These are phyloP conservation scores for Rhodocollybia butyracea DNA, from an alignment of 768 basidiomycete genomes.

Conservation along the genomic window DNA sequence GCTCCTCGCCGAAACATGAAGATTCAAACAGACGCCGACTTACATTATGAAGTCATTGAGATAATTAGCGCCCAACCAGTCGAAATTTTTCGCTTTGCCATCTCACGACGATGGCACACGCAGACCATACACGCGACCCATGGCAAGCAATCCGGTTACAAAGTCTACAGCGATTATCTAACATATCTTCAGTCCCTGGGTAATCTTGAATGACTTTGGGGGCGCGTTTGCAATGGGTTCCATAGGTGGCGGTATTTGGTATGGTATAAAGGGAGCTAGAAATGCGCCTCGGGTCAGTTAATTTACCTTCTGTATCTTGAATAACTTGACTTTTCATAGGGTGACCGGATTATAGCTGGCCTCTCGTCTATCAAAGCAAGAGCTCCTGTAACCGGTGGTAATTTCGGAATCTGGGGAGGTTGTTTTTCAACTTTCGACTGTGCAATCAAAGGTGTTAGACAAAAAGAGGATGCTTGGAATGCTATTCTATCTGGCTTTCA, in stretches of 20 bases:
- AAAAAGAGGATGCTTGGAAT: constrained; percentile 99
- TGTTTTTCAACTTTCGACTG: constrained; percentile 99
- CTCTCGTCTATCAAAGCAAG: constrained; percentile 96
- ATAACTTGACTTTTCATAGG: constrained; percentile 42
- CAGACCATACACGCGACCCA: constrained; percentile 92
- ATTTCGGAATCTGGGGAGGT: constrained; percentile 95
- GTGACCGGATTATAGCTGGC: constrained; percentile 92
- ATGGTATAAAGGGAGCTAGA: constrained; percentile 95
- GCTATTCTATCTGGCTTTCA: too few species aligned
- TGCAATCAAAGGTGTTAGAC: constrained; percentile 93
- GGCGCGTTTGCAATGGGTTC: constrained; percentile 98
- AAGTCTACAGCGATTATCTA: not conserved
- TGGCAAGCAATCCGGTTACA: too few species aligned
- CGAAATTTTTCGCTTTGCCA: too few species aligned
- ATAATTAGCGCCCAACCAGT: too few species aligned
- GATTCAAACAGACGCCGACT: not conserved
- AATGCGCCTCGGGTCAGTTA: constrained; percentile 86
- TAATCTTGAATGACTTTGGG: constrained; percentile 96
- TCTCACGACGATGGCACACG: constrained; percentile 92
- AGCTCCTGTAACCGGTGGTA: constrained; percentile 96
- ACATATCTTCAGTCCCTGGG: constrained; percentile 88
- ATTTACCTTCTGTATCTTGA: not conserved
- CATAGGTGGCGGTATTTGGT: constrained; percentile 97
- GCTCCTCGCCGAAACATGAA: constrained; percentile 7
- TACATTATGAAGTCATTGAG: too few species aligned